Evolutionary conservation across 2,329 filamentous ascomycete species (phyloP), one percentile per base, ranked within the genome.

Genomic region (Xylariales sp.): DNA sequence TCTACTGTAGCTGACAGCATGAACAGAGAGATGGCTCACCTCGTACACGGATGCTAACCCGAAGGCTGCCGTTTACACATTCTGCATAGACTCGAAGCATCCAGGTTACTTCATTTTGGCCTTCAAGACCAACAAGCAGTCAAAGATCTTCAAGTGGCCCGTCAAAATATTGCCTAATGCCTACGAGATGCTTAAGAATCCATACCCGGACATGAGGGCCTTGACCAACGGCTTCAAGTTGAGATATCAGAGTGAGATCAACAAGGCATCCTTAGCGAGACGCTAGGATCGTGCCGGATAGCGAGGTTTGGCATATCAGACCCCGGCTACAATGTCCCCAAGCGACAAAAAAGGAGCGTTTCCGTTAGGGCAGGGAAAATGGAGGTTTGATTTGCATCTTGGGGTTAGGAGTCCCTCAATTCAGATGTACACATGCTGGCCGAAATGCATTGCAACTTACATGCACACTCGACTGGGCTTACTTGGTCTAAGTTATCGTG

Each of bases 171-270:
- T 97, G 14, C 93, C 93, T 3, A 86, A 94, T 55, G 93, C 88
- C 4, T 98, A 91, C 59, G 89, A 97, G 69, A 75, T 98, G 55
- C 82, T 89, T 66, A 86, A 86, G 51, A 86, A 86, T 51, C 79
- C 84, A 39, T 98, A 98, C 60, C 91, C 93, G 1, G 90, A 97
- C 56, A 95, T 97, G 86, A 78, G 85, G 52, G 88, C 89, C 36
- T 71, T 98, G 48, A 95, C 91, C 73, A 98, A 98, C 66, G 93
- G 91, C 5, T 97, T 97, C 74, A 97, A 97, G 74, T 65, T 91
- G 57, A 73, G 90, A 41, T 89, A 77, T 57, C 74, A 78, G 55
- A 77, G 70, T 49, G 76, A 80, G 60, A 70, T 89, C 60, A 72
- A 73, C 46, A 86, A 82, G 62, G 73, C 38, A 18, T 16, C 14